Conservation (phyloP, 106 monocot genomes). For the Triglochin maritima region DNA sequence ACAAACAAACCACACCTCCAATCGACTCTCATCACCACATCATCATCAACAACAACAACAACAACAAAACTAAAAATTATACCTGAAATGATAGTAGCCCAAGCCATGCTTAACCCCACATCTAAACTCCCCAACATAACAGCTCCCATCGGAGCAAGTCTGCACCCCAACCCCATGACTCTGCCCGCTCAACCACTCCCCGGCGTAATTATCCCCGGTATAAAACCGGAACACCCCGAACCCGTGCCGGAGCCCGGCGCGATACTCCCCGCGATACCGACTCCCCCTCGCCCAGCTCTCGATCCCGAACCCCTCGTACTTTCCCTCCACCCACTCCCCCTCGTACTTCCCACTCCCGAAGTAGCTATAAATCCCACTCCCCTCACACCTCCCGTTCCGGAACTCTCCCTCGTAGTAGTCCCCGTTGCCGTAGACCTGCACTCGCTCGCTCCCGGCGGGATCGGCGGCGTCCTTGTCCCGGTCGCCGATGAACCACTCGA, state of each 20-base stretch:
- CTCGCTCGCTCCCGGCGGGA: slow-evolving; percentile 7
- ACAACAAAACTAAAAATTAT: too few species aligned
- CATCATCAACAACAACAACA: neutral
- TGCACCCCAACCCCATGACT: slow-evolving; percentile 45
- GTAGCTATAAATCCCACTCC: slow-evolving; percentile 41
- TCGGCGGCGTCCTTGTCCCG: neutral
- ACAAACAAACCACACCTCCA: too few species aligned
- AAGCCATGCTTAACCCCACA: slow-evolving; percentile 47
- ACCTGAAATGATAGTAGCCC: slow-evolving; percentile 50
- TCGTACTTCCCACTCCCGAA: slow-evolving; percentile 35
- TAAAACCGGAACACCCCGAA: slow-evolving; percentile 41
- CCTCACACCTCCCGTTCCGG: slow-evolving; percentile 24
- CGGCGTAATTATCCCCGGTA: slow-evolving; percentile 46
- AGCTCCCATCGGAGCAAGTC: slow-evolving; percentile 42
- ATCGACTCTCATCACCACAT: too few species aligned
- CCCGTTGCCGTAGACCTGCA: slow-evolving; percentile 41
- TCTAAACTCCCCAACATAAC: slow-evolving; percentile 45
- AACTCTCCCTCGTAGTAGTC: slow-evolving; percentile 49
- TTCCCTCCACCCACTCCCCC: slow-evolving; percentile 53
- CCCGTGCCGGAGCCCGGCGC: slow-evolving; percentile 33
- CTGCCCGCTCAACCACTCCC: slow-evolving; percentile 46
- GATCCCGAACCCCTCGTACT: slow-evolving; percentile 48
- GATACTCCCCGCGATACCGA: slow-evolving; percentile 36
- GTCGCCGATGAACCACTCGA: slow-evolving; percentile 54
- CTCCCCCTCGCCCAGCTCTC: slow-evolving; percentile 50